A percentile compares a stretch with the other conserved stretches of the same genome.
Evolutionary conservation across 495 filamentous ascomycete species (phyloP).

Genomic region (Daldinia decipiens): DNA sequence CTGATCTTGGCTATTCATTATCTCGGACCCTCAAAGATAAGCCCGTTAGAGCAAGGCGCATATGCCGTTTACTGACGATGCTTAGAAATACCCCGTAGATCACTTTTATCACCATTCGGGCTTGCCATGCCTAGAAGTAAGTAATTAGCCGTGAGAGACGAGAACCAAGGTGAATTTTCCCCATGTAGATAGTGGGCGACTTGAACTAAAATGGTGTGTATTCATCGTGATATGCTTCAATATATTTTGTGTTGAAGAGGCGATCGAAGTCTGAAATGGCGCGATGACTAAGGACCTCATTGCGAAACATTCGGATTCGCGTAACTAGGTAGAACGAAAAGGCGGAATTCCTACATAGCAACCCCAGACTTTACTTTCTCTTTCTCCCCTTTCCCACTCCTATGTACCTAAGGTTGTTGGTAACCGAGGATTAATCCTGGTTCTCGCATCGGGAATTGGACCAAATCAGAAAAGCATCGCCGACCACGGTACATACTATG

Average conservation of each 20-base stretch:
- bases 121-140: neutral
- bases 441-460: conserved; percentile 32
- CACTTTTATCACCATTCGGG: neutral
- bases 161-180: neutral
- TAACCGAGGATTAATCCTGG: conserved; percentile 28
- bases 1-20: neutral
- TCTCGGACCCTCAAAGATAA: neutral
- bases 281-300: conserved; percentile 9
- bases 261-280: conserved; percentile 13
- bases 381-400: conserved; percentile 38
- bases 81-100: neutral
- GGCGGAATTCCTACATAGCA: conserved; percentile 21
- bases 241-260: neutral
- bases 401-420: neutral
- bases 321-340: conserved; percentile 20
- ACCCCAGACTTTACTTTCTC: conserved; percentile 37
- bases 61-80: neutral
- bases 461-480: conserved; percentile 27
- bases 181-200: conserved; percentile 1
- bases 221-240: neutral
- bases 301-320: neutral
- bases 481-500: conserved; percentile 26
- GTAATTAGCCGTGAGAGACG: neutral
- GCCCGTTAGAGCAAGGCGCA: neutral
- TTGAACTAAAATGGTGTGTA: neutral